Conservation (phyloP, 1,139 yeast species). For the Geotrichum candidum region DNA sequence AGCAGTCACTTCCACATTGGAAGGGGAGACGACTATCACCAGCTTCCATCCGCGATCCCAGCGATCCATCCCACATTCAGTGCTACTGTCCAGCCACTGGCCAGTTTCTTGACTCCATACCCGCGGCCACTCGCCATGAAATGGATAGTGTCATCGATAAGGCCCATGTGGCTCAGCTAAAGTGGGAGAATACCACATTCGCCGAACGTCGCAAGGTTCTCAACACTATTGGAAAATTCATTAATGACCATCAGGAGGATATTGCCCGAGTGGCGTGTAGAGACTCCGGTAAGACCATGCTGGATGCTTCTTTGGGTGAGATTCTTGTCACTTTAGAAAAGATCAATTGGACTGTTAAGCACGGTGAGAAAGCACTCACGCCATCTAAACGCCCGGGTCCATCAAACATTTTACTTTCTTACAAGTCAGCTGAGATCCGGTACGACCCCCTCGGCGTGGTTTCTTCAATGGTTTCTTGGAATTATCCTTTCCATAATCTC, state of each 20-base stretch:
- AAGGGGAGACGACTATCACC: slow-evolving; percentile 76
- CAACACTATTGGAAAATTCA: slow-evolving; percentile 62
- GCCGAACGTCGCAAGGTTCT: slow-evolving; percentile 64
- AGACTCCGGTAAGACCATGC: slow-evolving; percentile 91
- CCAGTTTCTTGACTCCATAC: slow-evolving; percentile 69
- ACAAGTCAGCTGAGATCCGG: slow-evolving; percentile 84
- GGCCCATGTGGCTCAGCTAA: slow-evolving; percentile 48
- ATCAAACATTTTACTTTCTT: slow-evolving; percentile 69
- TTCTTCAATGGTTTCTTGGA: slow-evolving; percentile 91
- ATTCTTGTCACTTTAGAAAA: slow-evolving; percentile 85
- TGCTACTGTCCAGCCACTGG: slow-evolving; percentile 96
- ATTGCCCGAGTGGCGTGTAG: slow-evolving; percentile 90
- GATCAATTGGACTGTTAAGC: slow-evolving; percentile 76
- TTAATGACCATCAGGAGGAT: slow-evolving; percentile 75
- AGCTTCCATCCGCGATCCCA: slow-evolving; percentile 45
- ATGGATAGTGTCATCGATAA: slow-evolving; percentile 56
- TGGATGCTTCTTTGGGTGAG: slow-evolving; percentile 96
- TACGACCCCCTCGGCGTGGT: slow-evolving; percentile 89
- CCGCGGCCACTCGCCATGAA: slow-evolving; percentile 56
- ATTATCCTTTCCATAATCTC: slow-evolving; percentile 82
- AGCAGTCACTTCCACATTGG: slow-evolving; percentile 87
- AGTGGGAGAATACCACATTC: slow-evolving; percentile 57
- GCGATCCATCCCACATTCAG: slow-evolving; percentile 64
- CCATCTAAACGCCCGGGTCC: slow-evolving; percentile 85
- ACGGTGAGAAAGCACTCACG: slow-evolving; percentile 67